Percentiles rank a stretch among this genome's conserved stretches.
These are phyloP conservation scores for Pseudoturritis turrita DNA, from an alignment of 345 rosid species.

Conservation along the genomic window DNA sequence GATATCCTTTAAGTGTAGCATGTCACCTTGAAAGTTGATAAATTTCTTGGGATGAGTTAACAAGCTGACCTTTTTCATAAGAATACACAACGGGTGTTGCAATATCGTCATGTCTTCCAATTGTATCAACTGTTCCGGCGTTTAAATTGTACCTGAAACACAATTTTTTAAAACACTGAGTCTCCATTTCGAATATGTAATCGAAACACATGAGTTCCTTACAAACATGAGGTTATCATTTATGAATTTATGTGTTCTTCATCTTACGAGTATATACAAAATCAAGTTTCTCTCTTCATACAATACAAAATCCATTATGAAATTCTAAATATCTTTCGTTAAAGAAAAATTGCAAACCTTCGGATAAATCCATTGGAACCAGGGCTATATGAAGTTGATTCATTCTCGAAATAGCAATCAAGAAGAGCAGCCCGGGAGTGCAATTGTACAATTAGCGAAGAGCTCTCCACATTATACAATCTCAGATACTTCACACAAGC, in stretches of 20 bases:
- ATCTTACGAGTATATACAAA: too few species aligned
- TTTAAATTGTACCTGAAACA: conserved; percentile 63
- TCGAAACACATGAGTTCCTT: background rate
- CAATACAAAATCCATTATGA: background rate
- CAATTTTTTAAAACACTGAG: background rate
- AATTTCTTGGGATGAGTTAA: conserved; percentile 2
- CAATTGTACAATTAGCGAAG: conserved; percentile 45
- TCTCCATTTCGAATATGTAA: background rate
- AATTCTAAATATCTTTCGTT: background rate
- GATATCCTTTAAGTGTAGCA: background rate
- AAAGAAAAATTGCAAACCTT: conserved; percentile 42
- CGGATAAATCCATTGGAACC: conserved; percentile 69
- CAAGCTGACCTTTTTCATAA: conserved; percentile 52
- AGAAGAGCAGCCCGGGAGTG: conserved; percentile 59
- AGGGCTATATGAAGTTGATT: conserved; percentile 47
- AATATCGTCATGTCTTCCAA: conserved; percentile 72
- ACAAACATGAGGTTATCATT: too few species aligned
- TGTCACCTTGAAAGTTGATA: background rate
- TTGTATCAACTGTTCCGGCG: conserved; percentile 33
- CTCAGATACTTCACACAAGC: conserved; percentile 47
- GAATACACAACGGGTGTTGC: conserved; percentile 64
- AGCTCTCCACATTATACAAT: conserved; percentile 67
- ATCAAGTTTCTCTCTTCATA: too few species aligned
- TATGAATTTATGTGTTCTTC: background rate
- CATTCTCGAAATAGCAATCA: conserved; percentile 70